Percentiles rank a stretch among this genome's conserved stretches.
Evolutionary conservation across 441 rosid species (phyloP).

Genomic region (Erysimum pusillum): DNA sequence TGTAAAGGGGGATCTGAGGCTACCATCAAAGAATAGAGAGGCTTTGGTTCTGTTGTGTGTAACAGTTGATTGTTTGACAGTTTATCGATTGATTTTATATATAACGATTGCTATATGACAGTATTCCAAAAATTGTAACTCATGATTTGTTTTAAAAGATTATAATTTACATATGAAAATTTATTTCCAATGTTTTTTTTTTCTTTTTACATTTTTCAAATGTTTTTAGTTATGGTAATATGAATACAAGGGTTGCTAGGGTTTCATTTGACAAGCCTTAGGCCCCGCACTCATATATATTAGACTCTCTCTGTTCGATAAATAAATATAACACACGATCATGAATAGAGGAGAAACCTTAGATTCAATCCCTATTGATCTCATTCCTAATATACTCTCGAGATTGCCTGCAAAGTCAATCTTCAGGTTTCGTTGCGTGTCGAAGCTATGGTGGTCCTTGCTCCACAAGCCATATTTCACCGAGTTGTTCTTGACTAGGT

Average conservation of each 20-base stretch:
- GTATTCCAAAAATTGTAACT: too few relatives aligned
- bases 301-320: background rate
- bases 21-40: conserved; percentile 28
- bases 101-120: background rate
- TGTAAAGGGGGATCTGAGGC: background rate
- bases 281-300: too few relatives aligned
- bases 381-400: background rate
- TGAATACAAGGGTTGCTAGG: too few relatives aligned
- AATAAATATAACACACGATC: background rate
- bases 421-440: background rate
- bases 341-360: background rate
- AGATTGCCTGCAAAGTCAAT: background rate
- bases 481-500: background rate
- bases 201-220: too few relatives aligned
- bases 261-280: too few relatives aligned
- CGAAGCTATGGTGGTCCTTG: background rate
- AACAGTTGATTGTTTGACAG: background rate
- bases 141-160: too few relatives aligned
- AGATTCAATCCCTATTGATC: background rate
- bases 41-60: conserved; percentile 12
- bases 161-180: too few relatives aligned
- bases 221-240: too few relatives aligned
- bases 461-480: background rate
- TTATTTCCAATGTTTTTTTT: too few relatives aligned
- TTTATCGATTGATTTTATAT: background rate